A percentile compares a stretch with the other conserved stretches of the same genome.
Conservation (phyloP, 2,329 filamentous ascomycete species). For the Ophiostoma australiae region DNA sequence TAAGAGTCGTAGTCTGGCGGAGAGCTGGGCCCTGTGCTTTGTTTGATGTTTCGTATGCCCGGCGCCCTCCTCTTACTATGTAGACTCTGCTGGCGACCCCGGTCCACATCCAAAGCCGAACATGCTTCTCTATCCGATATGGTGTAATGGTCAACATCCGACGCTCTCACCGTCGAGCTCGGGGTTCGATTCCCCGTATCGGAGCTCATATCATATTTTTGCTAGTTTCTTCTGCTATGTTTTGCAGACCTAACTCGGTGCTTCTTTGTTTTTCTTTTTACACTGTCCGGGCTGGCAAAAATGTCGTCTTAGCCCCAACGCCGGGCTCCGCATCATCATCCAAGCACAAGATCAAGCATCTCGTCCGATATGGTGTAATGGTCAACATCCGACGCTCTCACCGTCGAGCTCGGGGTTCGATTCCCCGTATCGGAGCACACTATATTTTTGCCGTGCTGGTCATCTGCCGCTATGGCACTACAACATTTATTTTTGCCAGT, state of each 20-base stretch:
- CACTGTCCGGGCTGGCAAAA: too few species aligned
- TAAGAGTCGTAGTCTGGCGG: neutral
- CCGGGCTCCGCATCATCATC: too few species aligned
- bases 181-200: slow-evolving; percentile 28
- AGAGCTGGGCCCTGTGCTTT: neutral
- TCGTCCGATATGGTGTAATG: slow-evolving; percentile 27
- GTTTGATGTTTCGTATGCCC: neutral
- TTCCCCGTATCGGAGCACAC: slow-evolving; percentile 26
- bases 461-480: neutral
- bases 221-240: too few species aligned
- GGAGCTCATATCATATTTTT: slow-evolving; percentile 16
- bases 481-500: neutral
- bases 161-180: slow-evolving; percentile 28
- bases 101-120: slow-evolving; percentile 2
- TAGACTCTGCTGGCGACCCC: neutral
- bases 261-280: neutral
- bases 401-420: slow-evolving; percentile 28
- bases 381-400: slow-evolving; percentile 27
- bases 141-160: slow-evolving; percentile 27
- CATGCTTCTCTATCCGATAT: slow-evolving; percentile 5
- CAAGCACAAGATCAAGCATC: slow-evolving; percentile 5
- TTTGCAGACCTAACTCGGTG: too few species aligned
- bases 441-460: slow-evolving; percentile 2
- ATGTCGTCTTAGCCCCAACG: too few species aligned
- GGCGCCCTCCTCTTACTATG: neutral